Base-by-base conservation (phyloP, 129 eudicot genomes). In the Flaveria ramosissima region DNA sequence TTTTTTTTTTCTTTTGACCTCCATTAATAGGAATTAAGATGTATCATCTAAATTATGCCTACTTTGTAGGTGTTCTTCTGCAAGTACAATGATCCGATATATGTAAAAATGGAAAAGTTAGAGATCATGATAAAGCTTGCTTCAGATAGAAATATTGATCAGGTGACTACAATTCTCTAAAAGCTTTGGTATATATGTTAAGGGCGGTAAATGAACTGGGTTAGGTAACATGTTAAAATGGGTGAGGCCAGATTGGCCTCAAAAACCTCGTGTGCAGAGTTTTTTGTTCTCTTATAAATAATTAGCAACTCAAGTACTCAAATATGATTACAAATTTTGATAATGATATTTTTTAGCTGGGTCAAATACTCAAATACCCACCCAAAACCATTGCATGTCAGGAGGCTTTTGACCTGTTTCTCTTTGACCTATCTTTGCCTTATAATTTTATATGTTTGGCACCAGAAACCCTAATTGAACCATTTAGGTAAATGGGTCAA, bases 81-180 rank as follows among this genome's bases (percentile, higher is more conserved):
- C 99, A 94, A 94, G 84, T 94, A 94, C 89, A 94, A 94, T 67
- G 99, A 94, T 79, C 99, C 99, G 26, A 94, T 94, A 15, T 94
- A 91, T 86, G 99, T 94, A 71, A 94, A 94, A 90, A 94, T 94
- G 99, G 99, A 94, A 77, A 94, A 94, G 88, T 80, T 94, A 60
- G 99, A 94, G 84, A 94, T 94, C 80, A 94, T 94, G 99, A 94
- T 94, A 71, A 94, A 94, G 82, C 96, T 94, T 80, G 99, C 99
- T 78, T 94, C 99, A 24, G 99, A 94, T 88, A 78, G 99, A 71
- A 94, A 94, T 77, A 89, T 94, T 21, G 99, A 94, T 76, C 99
- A 94, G 91, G 99, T 89, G 68, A 52, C 67, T 82, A 26, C 20
- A 66, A 27, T 64, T 63, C 73, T 66, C 20, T 69, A 46, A n/a